A percentile compares a stretch with the other conserved stretches of the same genome.
phyloP scores from a whole-genome alignment of 495 filamentous ascomycete species.

The Penicillium taxi region DNA sequence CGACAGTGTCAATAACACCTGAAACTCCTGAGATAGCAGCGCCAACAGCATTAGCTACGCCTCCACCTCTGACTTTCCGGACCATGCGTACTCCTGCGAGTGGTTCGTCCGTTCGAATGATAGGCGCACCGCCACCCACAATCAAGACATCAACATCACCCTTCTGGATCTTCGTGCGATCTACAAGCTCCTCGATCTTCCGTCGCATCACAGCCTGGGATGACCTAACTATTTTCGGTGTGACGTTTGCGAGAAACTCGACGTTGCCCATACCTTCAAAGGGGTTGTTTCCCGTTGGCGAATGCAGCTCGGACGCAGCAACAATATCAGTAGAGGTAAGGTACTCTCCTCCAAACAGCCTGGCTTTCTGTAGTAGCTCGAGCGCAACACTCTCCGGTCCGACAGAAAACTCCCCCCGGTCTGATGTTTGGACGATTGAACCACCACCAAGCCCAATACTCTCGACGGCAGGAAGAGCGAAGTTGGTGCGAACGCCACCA shows the following conservation, averaged over 20 bases:
- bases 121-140: slow-evolving; percentile 21
- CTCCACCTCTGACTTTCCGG: slow-evolving; percentile 15
- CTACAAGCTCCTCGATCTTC: slow-evolving; percentile 16
- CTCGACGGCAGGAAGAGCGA: slow-evolving; percentile 45
- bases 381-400: slow-evolving; percentile 52
- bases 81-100: slow-evolving; percentile 14
- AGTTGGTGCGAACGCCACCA: slow-evolving; percentile 42
- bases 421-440: slow-evolving; percentile 35
- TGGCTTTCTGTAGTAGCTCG: slow-evolving; percentile 39
- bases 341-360: slow-evolving; percentile 43
- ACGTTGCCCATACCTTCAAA: slow-evolving; percentile 10
- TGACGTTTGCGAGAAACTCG: slow-evolving; percentile 7
- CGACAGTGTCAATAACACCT: slow-evolving; percentile 33
- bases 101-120: slow-evolving; percentile 13
- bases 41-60: slow-evolving; percentile 51
- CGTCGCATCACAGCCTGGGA: slow-evolving; percentile 9
- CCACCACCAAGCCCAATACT: slow-evolving; percentile 49
- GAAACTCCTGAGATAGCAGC: slow-evolving; percentile 40
- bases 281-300: slow-evolving; percentile 7
- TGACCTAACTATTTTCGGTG: slow-evolving; percentile 2
- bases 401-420: slow-evolving; percentile 29
- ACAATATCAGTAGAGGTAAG: slow-evolving; percentile 46
- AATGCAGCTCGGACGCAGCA: slow-evolving; percentile 24
- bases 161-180: slow-evolving; percentile 26
- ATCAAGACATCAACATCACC: slow-evolving; percentile 22